Conservation (phyloP, 2,329 filamentous ascomycete species). For the Diaporthe aspalathi region DNA sequence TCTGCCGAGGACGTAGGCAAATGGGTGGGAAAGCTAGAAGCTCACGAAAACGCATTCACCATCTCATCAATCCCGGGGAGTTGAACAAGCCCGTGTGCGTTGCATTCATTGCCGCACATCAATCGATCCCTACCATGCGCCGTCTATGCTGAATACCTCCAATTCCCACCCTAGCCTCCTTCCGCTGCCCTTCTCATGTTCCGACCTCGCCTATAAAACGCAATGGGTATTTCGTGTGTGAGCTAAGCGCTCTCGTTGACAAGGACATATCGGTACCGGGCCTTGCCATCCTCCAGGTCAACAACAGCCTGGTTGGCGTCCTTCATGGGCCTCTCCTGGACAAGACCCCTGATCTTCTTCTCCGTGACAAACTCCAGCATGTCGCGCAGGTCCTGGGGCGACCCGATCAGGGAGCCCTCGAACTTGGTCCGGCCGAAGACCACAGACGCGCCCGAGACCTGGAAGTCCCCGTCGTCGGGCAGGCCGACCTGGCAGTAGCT, state of each 20-base stretch:
- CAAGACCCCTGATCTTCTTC: conserved; percentile 66
- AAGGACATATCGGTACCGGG: conserved; percentile 59
- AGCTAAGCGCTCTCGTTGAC: conserved; percentile 52
- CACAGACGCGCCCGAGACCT: conserved; percentile 65
- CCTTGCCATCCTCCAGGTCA: conserved; percentile 66
- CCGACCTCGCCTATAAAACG: background rate
- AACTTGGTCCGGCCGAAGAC: conserved; percentile 65
- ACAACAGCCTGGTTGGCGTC: conserved; percentile 65
- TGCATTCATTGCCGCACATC: background rate
- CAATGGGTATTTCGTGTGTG: background rate
- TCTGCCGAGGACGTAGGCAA: no score
- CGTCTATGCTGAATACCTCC: background rate
- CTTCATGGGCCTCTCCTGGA: conserved; percentile 64
- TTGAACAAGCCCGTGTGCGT: background rate
- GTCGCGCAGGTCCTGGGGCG: conserved; percentile 65
- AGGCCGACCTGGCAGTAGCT: conserved; percentile 72
- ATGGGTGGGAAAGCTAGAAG: no score
- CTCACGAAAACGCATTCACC: background rate
- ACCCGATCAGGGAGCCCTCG: conserved; percentile 56
- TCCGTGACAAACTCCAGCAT: conserved; percentile 69
- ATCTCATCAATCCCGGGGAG: no score
- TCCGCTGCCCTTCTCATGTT: no score
- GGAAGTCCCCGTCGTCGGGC: conserved; percentile 63
- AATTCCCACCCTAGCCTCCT: background rate
- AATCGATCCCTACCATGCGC: background rate